Evolutionary conservation across 1,139 yeast genomes (phyloP).

Genomic region (Eremothecium gossypii): DNA sequence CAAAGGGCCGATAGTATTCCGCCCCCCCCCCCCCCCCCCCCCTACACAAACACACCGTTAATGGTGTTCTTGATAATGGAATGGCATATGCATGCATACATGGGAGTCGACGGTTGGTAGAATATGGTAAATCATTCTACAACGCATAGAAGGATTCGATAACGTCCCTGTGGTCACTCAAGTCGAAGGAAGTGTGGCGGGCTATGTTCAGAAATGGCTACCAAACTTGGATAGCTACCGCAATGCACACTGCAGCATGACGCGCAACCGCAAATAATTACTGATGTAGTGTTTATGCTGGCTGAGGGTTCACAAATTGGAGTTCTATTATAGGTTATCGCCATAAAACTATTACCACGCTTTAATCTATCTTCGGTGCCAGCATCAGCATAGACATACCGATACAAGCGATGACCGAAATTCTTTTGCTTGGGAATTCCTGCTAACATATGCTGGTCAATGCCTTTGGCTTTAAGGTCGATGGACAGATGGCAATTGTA

Average conservation of each 20-base stretch:
- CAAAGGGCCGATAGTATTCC: slow-evolving; percentile 38
- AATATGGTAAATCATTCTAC: slow-evolving; percentile 24
- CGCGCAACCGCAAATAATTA: slow-evolving; percentile 49
- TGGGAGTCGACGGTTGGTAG: slow-evolving; percentile 38
- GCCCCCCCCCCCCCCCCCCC: slow-evolving; percentile 51
- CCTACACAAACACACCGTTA: slow-evolving; percentile 57
- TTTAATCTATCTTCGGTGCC: slow-evolving; percentile 46
- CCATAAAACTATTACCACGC: slow-evolving; percentile 39
- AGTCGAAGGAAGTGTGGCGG: slow-evolving; percentile 20
- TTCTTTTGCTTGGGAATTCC: slow-evolving; percentile 56
- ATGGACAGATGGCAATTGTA: slow-evolving; percentile 52
- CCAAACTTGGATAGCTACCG: slow-evolving; percentile 28
- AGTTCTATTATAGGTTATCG: slow-evolving; percentile 50
- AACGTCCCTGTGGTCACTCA: slow-evolving; percentile 28
- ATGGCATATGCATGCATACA: slow-evolving; percentile 51
- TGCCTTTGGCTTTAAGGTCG: slow-evolving; percentile 50
- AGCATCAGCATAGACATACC: slow-evolving; percentile 47
- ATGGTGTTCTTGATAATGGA: slow-evolving; percentile 45
- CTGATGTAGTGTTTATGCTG: slow-evolving; percentile 39
- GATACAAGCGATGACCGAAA: slow-evolving; percentile 53
- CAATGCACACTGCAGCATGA: slow-evolving; percentile 51
- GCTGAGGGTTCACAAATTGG: slow-evolving; percentile 36
- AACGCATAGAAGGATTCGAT: slow-evolving; percentile 22
- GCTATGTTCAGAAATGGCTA: slow-evolving; percentile 11
- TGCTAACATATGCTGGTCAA: slow-evolving; percentile 50